Conservation (phyloP, 169 alveolate genomes). For the Cryptosporidium meleagridis region DNA sequence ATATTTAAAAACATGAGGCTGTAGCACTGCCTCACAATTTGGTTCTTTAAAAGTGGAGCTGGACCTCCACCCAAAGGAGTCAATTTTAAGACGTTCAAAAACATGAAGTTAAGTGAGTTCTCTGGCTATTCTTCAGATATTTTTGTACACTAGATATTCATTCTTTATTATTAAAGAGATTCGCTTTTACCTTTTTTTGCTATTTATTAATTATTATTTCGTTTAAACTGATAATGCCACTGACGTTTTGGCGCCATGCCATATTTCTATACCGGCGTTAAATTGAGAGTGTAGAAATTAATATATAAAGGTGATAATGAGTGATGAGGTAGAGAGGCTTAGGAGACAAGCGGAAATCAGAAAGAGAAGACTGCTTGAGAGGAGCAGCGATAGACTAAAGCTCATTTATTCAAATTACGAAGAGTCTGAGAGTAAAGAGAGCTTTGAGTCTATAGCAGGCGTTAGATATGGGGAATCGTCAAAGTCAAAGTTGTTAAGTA, state of each 20-base stretch:
- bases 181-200: not conserved
- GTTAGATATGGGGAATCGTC: not conserved
- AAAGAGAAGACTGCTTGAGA: constrained; percentile 39
- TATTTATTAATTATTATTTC: not conserved
- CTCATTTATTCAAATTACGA: constrained; percentile 46
- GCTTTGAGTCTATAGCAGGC: not conserved
- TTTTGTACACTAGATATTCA: not conserved
- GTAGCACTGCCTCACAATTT: constrained; percentile 56
- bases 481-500: not conserved
- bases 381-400: constrained; percentile 39
- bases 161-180: not conserved
- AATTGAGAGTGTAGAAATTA: not conserved
- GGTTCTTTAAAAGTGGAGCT: constrained; percentile 65
- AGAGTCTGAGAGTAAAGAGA: not conserved
- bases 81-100: constrained; percentile 34
- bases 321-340: not conserved
- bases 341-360: constrained; percentile 34
- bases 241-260: not conserved
- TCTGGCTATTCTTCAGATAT: not conserved
- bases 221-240: not conserved
- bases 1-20: constrained; percentile 65
- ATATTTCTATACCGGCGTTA: not conserved
- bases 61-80: constrained; percentile 75
- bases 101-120: not conserved
- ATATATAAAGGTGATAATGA: not conserved